Conservation (phyloP, 805 yeast genomes). For the Barnettozyma siamensis region DNA sequence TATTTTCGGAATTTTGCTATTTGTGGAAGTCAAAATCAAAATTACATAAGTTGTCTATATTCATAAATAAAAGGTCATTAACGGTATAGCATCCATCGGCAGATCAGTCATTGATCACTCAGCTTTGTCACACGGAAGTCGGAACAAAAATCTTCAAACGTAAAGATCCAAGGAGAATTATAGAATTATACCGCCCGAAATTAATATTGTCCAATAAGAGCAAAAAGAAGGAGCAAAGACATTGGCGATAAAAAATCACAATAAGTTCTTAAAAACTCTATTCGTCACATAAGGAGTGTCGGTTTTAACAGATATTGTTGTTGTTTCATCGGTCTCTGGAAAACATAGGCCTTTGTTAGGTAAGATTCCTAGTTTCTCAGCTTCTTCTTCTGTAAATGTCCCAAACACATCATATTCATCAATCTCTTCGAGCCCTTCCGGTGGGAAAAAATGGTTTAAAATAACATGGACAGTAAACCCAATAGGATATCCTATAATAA, state of each 20-base stretch:
- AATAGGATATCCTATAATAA: constrained; percentile 24
- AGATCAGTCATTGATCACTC: too few species aligned
- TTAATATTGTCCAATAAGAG: neutral
- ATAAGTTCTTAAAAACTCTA: constrained; percentile 4
- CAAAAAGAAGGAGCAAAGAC: neutral
- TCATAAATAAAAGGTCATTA: too few species aligned
- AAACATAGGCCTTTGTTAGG: constrained; percentile 19
- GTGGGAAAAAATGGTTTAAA: constrained; percentile 26
- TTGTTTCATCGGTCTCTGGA: constrained; percentile 2
- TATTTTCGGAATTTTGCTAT: too few species aligned
- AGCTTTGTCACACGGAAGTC: too few species aligned
- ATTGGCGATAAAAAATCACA: constrained; percentile 2
- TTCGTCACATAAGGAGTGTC: constrained; percentile 3
- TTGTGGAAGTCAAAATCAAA: too few species aligned
- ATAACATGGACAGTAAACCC: constrained; percentile 20
- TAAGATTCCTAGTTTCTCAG: constrained; percentile 26
- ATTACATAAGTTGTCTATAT: too few species aligned
- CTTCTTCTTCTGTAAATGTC: constrained; percentile 31
- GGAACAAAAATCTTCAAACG: too few species aligned
- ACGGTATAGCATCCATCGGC: too few species aligned
- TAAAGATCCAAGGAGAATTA: too few species aligned
- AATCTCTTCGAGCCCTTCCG: constrained; percentile 23
- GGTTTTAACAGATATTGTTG: neutral
- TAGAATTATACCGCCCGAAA: too few species aligned
- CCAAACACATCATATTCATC: constrained; percentile 31